These are phyloP conservation scores for Chloranthus sessilifolius DNA, from an alignment of 164 flowering plant genomes.

Conservation along the genomic window DNA sequence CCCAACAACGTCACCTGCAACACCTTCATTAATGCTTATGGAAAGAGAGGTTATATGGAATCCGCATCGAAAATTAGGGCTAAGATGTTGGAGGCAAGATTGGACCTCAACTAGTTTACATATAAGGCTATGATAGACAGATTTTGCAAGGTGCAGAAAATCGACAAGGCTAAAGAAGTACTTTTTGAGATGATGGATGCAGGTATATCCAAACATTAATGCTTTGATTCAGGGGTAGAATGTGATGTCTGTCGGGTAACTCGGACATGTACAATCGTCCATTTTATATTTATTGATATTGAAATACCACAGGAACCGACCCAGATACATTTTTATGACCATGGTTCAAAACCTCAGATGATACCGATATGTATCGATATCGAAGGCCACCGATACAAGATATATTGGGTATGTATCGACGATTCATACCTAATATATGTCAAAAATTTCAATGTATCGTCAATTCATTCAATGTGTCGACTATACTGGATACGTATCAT, in stretches of 20 bases:
- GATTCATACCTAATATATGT: too few species aligned
- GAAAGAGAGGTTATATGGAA: conserved; percentile 76
- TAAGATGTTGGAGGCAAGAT: conserved; percentile 67
- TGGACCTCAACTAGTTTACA: conserved; percentile 58
- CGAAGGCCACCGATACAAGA: background rate
- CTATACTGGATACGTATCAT: too few species aligned
- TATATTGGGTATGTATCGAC: background rate
- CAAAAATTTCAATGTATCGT: too few species aligned
- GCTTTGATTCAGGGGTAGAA: background rate
- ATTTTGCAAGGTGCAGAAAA: conserved; percentile 55
- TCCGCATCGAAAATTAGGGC: conserved; percentile 68
- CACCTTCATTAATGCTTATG: conserved; percentile 88
- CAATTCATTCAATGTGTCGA: too few species aligned
- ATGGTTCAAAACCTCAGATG: too few species aligned
- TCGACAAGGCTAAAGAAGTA: conserved; percentile 62
- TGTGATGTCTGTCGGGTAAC: too few species aligned
- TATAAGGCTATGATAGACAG: conserved; percentile 88
- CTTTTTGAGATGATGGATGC: conserved; percentile 66
- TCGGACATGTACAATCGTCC: background rate
- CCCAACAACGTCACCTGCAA: conserved; percentile 87
- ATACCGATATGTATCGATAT: too few species aligned
- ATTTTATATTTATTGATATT: background rate
- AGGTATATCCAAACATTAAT: conserved; percentile 13
- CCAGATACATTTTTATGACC: background rate
- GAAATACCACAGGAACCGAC: background rate